Base-by-base conservation (phyloP, 1,284 basidiomycete genomes). In the Ceratobasidium sp. region DNA sequence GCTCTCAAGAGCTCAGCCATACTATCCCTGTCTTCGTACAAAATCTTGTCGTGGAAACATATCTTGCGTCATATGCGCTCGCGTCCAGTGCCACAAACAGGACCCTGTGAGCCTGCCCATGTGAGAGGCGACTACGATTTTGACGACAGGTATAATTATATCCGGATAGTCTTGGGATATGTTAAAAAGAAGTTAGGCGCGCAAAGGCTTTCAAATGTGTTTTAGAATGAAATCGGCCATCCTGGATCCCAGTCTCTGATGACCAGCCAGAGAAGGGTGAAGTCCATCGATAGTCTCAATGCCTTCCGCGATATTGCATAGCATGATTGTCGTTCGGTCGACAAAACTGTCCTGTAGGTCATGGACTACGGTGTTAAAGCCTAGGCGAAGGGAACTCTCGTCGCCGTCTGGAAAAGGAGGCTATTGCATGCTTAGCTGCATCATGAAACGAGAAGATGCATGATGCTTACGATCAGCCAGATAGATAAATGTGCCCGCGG, bases 191-290 rank as follows among this genome's bases (percentile, higher is more conserved):
- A n/a, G n/a, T n/a, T n/a, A n/a, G n/a, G n/a, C n/a, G 14, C 14
- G 14, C 36, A 39, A 39, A 39, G 36, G 14, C 6, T 39, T 14
- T 6, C 6, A 5, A 14, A 6, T 5, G 5, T 6, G 6, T 39
- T 14, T 39, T 14, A n/a, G 14, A 14, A 60, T 60, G 36, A 60
- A 9, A 4, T 45, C 14, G 26, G 58, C 58, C 58, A 60, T 60
- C 21, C 58, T 60, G 5, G n/a, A 41, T 3, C 58, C 58, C 1
- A 60, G 58, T 12, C 6, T 26, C 18, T n/a, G 3, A 16, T 60
- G 32, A 8, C 58, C 58, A n/a, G 10, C 58, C n/a, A 43, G 23
- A 28, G 58, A 60, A n/a, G 58, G 58, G 21, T 60, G 58, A 41
- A 60, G 16, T n/a, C 58, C 58, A 32, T 60, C 58, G 36, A 43